These are phyloP conservation scores for Ilyonectria sp. DNA, from an alignment of 2,329 filamentous ascomycete species.

Conservation along the genomic window DNA sequence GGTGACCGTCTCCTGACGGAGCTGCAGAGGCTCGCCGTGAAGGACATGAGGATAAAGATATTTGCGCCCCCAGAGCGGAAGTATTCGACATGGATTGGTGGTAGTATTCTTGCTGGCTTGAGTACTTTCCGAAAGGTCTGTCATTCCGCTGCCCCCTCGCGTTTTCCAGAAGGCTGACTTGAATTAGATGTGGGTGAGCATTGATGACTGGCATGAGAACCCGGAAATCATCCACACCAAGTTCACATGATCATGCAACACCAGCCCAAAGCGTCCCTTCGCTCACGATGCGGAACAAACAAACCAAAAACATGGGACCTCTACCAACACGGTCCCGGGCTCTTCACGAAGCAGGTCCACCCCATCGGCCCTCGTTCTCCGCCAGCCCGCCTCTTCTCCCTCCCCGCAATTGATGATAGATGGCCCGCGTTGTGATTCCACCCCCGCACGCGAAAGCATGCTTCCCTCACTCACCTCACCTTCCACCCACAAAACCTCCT, in stretches of 20 bases:
- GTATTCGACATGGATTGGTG: conserved; percentile 99
- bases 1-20: conserved; percentile 93
- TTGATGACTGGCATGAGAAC: conserved; percentile 99
- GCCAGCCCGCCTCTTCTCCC: conserved; percentile 21
- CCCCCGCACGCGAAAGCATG: conserved; percentile 14
- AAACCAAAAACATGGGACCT: conserved; percentile 29
- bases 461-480: background rate
- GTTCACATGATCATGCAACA: conserved; percentile 76
- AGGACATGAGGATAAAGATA: conserved; percentile 99
- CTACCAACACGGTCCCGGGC: conserved; percentile 17
- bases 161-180: conserved; percentile 34
- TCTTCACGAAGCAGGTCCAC: conserved; percentile 32
- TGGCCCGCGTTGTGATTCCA: conserved; percentile 24
- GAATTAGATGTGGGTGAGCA: conserved; percentile 98
- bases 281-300: conserved; percentile 28
- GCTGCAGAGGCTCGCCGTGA: conserved; percentile 93
- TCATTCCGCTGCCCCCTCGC: conserved; percentile 13
- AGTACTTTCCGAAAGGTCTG: conserved; percentile 98
- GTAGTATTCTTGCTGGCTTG: conserved; percentile 94
- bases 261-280: conserved; percentile 26
- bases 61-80: conserved; percentile 97
- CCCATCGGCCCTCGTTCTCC: conserved; percentile 20
- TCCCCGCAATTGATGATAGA: conserved; percentile 33
- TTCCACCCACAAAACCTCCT: conserved; percentile 6
- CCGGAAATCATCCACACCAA: conserved; percentile 99